Conservation (phyloP, 2,329 filamentous ascomycete genomes). For the Colletotrichum truncatum region DNA sequence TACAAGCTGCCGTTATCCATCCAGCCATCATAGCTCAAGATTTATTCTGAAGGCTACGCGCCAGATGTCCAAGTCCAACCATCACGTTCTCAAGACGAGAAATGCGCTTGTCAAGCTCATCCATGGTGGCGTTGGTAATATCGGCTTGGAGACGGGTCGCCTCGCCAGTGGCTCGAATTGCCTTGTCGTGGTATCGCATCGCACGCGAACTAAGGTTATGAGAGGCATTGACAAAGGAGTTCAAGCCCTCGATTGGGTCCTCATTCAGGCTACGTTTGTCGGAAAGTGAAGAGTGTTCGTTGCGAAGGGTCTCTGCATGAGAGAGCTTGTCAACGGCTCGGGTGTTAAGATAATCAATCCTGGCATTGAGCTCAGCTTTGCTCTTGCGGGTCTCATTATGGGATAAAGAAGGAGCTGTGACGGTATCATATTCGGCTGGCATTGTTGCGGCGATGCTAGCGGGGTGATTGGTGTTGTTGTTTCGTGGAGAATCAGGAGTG, state of each 20-base stretch:
- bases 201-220: not conserved
- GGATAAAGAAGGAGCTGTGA: too few species aligned
- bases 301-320: not conserved
- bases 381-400: too few species aligned
- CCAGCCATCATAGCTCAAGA: too few species aligned
- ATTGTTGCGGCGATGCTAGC: too few species aligned
- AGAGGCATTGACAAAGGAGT: not conserved
- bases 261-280: not conserved
- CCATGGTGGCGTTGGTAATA: not conserved
- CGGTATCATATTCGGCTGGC: too few species aligned
- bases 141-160: not conserved
- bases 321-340: constrained; percentile 6
- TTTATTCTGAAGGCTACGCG: too few species aligned
- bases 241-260: not conserved
- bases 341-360: not conserved
- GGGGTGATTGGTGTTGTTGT: too few species aligned
- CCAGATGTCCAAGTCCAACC: not conserved
- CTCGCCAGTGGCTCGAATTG: not conserved
- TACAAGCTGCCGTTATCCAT: too few species aligned
- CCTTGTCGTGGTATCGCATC: not conserved
- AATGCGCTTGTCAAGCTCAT: not conserved
- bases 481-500: too few species aligned
- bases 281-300: not conserved
- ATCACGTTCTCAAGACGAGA: not conserved
- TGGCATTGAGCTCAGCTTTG: not conserved